Base-by-base conservation (phyloP, 75 land plant genomes). In the Adiantum capillusveneris region DNA sequence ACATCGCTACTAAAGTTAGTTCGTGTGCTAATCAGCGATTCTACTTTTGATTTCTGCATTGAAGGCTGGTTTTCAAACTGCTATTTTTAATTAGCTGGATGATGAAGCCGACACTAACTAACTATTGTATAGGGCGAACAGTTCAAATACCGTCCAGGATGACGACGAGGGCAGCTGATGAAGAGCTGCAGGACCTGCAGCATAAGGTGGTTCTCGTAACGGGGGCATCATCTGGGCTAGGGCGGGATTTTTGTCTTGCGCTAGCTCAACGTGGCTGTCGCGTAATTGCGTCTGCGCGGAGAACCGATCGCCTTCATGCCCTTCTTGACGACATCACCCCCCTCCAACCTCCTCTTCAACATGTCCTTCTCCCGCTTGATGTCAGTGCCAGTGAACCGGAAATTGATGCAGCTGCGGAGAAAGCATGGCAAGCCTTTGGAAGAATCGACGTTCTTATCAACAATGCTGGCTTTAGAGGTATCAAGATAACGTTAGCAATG, bases 141-240 rank as follows among this genome's bases (percentile, higher is more conserved):
- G n/a, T n/a, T n/a, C n/a, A n/a, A n/a, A n/a, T n/a, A n/a, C n/a
- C n/a, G n/a, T n/a, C n/a, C n/a, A n/a, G n/a, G n/a, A n/a, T n/a
- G n/a, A 46, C 14, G 21, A 46, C 49, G 21, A 46, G 5, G 6
- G 49, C 49, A n/a, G 49, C n/a, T 14, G 49, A 20, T n/a, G 49
- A 5, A 7, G 49, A 6, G 12, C 21, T 46, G 5, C 3, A 5
- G 17, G 49, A 46, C 17, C 49, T 46, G 6, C 6, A 17, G 5
- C 49, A 46, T 6, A 85, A 85, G 50, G 86, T 89, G 44, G 95
- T 74, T 25, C 56, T 89, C 69, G 81, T 89, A 29, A 89, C 95
- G 9, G 95, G 95, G 19, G 86, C 95, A 0, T 89, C 96, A 0
- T 86, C 96, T 12, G 96, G 96, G 16, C 60, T 90, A 30, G 92